A percentile compares a stretch with the other conserved stretches of the same genome.
These are phyloP conservation scores for Lepiota subincarnata DNA, from an alignment of 768 basidiomycete species.

Conservation along the genomic window DNA sequence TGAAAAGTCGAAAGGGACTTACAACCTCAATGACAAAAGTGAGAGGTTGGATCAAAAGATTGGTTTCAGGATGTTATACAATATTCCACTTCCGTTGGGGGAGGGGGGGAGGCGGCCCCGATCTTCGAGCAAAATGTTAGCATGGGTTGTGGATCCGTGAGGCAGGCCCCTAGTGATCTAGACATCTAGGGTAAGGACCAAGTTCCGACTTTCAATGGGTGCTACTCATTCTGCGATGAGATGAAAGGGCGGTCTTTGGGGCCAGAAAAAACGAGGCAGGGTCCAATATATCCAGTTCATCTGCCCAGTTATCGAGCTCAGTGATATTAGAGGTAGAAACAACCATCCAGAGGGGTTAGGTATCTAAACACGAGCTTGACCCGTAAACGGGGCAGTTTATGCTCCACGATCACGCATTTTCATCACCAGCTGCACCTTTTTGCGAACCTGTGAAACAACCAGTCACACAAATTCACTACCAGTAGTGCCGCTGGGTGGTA, in stretches of 20 bases:
- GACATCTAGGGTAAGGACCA: background rate
- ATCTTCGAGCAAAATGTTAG: background rate
- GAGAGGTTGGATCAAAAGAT: background rate
- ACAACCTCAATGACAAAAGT: background rate
- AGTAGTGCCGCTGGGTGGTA: background rate
- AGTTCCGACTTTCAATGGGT: background rate
- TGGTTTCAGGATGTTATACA: background rate
- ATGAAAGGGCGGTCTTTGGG: background rate
- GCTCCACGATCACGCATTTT: constrained; percentile 76
- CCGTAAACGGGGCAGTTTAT: constrained; percentile 26
- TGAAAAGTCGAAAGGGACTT: background rate
- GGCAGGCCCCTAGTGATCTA: constrained; percentile 2
- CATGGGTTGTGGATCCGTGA: background rate
- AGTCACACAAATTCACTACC: constrained; percentile 10
- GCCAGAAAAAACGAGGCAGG: background rate
- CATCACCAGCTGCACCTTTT: constrained; percentile 76
- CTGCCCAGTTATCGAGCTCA: too few species aligned
- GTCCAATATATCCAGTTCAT: too few species aligned
- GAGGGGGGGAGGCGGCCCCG: background rate
- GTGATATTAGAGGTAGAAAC: constrained; percentile 14
- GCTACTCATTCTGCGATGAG: background rate
- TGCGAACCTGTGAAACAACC: constrained; percentile 55
- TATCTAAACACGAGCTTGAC: constrained; percentile 9
- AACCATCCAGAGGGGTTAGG: constrained; percentile 5
- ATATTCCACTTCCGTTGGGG: background rate